phyloP scores from a whole-genome alignment of 495 filamentous ascomycete species.

The Penicillium silybi region DNA sequence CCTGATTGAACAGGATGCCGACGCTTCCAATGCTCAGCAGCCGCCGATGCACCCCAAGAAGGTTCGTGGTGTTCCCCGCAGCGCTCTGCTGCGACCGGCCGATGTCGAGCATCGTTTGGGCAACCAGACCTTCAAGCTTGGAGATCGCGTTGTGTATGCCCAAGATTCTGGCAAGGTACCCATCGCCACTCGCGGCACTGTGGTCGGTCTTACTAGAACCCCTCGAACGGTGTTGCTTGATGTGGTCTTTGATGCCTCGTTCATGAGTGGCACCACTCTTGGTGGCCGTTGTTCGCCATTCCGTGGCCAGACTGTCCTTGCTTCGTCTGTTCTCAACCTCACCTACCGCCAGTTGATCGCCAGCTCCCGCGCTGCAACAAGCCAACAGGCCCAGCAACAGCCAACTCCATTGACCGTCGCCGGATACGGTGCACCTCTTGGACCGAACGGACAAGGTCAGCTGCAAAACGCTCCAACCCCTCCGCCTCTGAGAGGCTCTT shows the following conservation, averaged over 20 bases:
- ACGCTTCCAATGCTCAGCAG: constrained; percentile 48
- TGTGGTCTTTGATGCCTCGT: constrained; percentile 86
- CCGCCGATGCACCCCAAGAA: constrained; percentile 53
- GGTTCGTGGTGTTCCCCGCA: constrained; percentile 73
- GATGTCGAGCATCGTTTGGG: constrained; percentile 89
- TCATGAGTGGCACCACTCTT: constrained; percentile 93
- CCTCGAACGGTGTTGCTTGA: constrained; percentile 77
- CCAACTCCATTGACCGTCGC: constrained; percentile 54
- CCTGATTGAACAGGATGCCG: constrained; percentile 73
- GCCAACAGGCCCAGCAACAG: constrained; percentile 48
- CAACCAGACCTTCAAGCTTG: constrained; percentile 78
- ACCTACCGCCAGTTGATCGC: constrained; percentile 76
- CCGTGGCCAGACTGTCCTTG: constrained; percentile 87
- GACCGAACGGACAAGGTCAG: constrained; percentile 59
- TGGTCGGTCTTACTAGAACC: constrained; percentile 86
- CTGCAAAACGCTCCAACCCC: constrained; percentile 65
- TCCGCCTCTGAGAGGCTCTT: constrained; percentile 65
- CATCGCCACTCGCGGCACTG: constrained; percentile 85
- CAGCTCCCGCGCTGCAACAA: constrained; percentile 65
- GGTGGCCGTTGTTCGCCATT: constrained; percentile 90
- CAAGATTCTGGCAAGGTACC: constrained; percentile 93
- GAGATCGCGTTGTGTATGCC: constrained; percentile 89
- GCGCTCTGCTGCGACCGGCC: constrained; percentile 80
- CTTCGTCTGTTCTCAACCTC: constrained; percentile 80
- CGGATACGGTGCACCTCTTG: constrained; percentile 56